phyloP scores from a whole-genome alignment of 2,329 filamentous ascomycete genomes.

The Mycocentrospora acerina region DNA sequence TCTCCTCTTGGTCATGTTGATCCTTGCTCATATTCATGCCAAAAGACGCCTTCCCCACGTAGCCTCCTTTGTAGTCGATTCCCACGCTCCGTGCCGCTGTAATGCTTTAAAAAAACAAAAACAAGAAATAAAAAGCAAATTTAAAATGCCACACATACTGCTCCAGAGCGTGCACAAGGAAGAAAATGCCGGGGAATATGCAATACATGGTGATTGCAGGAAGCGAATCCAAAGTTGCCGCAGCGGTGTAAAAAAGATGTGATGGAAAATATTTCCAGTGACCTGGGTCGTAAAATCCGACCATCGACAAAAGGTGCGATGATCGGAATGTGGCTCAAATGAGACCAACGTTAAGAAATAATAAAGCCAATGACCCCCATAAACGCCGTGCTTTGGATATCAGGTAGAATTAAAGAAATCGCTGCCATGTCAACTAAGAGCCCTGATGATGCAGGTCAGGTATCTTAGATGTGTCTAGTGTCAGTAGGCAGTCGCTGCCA shows the following conservation, averaged over 20 bases:
- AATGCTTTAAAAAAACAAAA: no score
- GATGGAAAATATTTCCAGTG: not conserved
- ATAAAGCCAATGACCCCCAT: constrained; percentile 1
- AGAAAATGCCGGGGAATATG: not conserved
- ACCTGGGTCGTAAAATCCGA: not conserved
- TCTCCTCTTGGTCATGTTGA: no score
- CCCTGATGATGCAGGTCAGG: not conserved
- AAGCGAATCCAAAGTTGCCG: no score
- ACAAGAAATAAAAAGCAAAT: no score
- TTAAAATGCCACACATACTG: no score
- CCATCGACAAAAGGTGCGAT: not conserved
- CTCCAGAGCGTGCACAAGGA: not conserved
- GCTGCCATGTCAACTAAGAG: constrained; percentile 3
- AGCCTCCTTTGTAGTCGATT: no score
- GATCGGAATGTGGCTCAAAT: not conserved
- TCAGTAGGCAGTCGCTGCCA: constrained; percentile 17
- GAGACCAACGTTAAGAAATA: constrained; percentile 3
- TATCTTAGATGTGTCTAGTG: constrained; percentile 10
- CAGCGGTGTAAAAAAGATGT: not conserved
- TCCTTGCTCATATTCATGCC: no score
- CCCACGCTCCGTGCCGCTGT: no score
- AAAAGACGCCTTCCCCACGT: no score
- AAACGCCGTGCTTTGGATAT: constrained; percentile 26
- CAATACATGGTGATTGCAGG: no score
- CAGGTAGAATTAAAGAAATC: constrained; percentile 8